Conservation (phyloP, 306 rosid species). For the Crotalaria pallida region DNA sequence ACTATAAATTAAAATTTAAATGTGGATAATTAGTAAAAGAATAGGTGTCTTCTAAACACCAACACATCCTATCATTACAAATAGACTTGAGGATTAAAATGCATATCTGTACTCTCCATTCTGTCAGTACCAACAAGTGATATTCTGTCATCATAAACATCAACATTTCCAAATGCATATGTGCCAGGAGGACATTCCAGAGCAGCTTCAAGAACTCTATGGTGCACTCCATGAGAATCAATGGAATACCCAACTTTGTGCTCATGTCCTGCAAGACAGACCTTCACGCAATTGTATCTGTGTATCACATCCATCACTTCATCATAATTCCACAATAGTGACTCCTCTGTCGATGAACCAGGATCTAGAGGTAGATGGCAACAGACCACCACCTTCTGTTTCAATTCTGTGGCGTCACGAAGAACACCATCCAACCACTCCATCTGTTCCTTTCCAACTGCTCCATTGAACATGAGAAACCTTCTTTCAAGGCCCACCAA, state of each 20-base stretch:
- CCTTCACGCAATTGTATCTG: slow-evolving; percentile 69
- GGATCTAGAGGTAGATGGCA: slow-evolving; percentile 84
- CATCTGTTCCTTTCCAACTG: slow-evolving; percentile 77
- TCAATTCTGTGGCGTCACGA: slow-evolving; percentile 55
- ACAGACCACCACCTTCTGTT: slow-evolving; percentile 72
- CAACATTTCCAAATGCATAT: slow-evolving; percentile 61
- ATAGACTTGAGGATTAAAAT: slow-evolving; percentile 37
- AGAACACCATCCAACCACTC: slow-evolving; percentile 73
- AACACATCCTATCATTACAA: slow-evolving; percentile 9
- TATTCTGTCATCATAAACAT: slow-evolving; percentile 62
- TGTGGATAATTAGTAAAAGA: neutral
- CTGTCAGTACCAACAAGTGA: slow-evolving; percentile 58
- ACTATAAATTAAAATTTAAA: neutral
- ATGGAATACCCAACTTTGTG: slow-evolving; percentile 70
- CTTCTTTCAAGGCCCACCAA: slow-evolving; percentile 66
- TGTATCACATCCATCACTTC: slow-evolving; percentile 78
- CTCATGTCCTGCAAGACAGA: slow-evolving; percentile 74
- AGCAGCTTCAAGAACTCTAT: slow-evolving; percentile 84
- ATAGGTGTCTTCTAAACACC: slow-evolving; percentile 4
- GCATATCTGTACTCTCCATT: slow-evolving; percentile 57
- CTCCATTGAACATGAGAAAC: slow-evolving; percentile 92
- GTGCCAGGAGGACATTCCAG: slow-evolving; percentile 88
- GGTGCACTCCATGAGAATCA: slow-evolving; percentile 85
- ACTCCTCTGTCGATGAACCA: slow-evolving; percentile 37
- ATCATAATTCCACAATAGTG: slow-evolving; percentile 81